Base-by-base conservation (phyloP, 768 basidiomycete species). In the Cytidiella melzeri region DNA sequence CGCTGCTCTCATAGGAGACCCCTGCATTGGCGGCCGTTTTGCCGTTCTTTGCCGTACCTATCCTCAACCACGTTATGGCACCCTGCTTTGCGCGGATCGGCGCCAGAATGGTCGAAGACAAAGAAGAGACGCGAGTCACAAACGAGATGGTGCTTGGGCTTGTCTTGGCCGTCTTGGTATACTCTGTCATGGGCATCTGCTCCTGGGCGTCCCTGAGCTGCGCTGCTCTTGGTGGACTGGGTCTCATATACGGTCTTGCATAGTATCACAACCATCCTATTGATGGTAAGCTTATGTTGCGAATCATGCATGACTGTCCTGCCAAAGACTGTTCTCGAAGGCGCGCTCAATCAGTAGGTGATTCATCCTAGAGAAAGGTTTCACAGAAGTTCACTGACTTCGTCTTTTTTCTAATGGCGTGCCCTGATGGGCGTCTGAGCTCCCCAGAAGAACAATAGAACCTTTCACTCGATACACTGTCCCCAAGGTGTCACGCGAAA, bases 341-440 rank as follows among this genome's bases (percentile, higher is more conserved):
- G 78, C 49, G 83, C 83, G 55, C 94, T 94, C 63, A 76, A 86
- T 57, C 77, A 81, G 92, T 93, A 54, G 55, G 77, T 55, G 10
- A 24, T 21, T 72, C 38, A 13, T 49, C 41, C 45, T 43, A 50
- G 49, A 49, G 47, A 36, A 41, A 23, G 51, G 34, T 53, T 45
- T 44, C 43, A 45, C 40, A 41, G 25, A 15, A 7, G 15, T 7
- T 15, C 9, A 7, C 15, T 34, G 7, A 34, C 30, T 34, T 67
- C 88, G 87, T 37, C 76, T 95, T 42, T 74, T 87, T 15, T 90
- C 94, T 4, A 83, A n/a, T 99, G 95, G 93, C 84, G 92, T 47
- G 83, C 96, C n/a, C 77, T 99, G 12, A 79, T 97, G 55, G 96
- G 94, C 5, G 81, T 98, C 11, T 98, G 96, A 96, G 76, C 78